Percentiles rank a stretch among this genome's conserved stretches.
These are phyloP conservation scores for Metschnikowia aberdeeniae DNA, from an alignment of 805 yeast genomes.

Conservation along the genomic window DNA sequence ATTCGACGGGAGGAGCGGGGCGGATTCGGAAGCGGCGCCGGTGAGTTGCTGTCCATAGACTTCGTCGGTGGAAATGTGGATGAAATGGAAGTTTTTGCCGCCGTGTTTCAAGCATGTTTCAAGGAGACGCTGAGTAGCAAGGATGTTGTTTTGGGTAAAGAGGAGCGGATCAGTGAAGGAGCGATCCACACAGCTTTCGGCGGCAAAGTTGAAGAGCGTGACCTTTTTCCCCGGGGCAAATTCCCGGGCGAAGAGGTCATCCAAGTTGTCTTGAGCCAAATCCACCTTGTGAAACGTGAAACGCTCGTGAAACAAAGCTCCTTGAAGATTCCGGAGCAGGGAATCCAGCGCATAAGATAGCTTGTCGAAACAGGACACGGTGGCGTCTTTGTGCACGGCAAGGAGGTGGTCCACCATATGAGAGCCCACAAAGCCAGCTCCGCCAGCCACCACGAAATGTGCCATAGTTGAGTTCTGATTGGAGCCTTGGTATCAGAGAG, in stretches of 20 bases:
- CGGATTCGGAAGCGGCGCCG: constrained; percentile 28
- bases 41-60: constrained; percentile 48
- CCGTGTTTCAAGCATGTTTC: constrained; percentile 28
- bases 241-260: constrained; percentile 11
- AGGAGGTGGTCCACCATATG: constrained; percentile 40
- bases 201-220: constrained; percentile 49
- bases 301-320: constrained; percentile 13
- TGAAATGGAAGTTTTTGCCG: constrained; percentile 7
- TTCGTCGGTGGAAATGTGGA: constrained; percentile 55
- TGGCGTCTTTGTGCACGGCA: constrained; percentile 22
- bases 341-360: constrained; percentile 42
- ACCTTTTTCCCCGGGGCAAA: constrained; percentile 5
- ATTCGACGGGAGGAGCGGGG: constrained; percentile 46
- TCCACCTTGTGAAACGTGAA: constrained; percentile 32
- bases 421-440: constrained; percentile 56
- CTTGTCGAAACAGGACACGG: constrained; percentile 44
- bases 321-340: constrained; percentile 22
- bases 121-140: constrained; percentile 45
- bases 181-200: constrained; percentile 52
- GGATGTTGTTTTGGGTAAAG: constrained; percentile 43
- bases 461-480: not conserved
- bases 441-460: constrained; percentile 47
- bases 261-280: constrained; percentile 25
- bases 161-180: constrained; percentile 43
- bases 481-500: not conserved